Conservation (phyloP, 2,329 filamentous ascomycete species). For the Lecanoromycetidae sp. region DNA sequence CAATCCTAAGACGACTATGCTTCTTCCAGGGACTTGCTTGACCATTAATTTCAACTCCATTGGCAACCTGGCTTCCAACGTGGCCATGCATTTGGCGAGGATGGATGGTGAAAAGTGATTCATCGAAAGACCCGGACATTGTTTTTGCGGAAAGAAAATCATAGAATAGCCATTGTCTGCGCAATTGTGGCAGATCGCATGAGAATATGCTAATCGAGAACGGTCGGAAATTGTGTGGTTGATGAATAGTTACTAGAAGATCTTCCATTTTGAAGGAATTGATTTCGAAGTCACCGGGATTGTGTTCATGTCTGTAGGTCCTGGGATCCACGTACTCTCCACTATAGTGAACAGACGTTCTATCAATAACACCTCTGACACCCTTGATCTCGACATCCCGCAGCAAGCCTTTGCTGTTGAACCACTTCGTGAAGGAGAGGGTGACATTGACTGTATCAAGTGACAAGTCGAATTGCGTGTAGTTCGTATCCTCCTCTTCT, state of each 20-base stretch:
- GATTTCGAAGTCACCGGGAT: constrained; percentile 90
- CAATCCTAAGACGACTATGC: constrained; percentile 81
- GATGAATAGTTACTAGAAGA: constrained; percentile 78
- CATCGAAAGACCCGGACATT: constrained; percentile 91
- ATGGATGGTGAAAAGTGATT: constrained; percentile 93
- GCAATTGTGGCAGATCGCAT: constrained; percentile 80
- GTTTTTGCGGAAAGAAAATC: constrained; percentile 91
- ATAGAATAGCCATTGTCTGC: constrained; percentile 97
- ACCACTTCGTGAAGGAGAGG: constrained; percentile 95
- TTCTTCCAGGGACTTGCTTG: constrained; percentile 81
- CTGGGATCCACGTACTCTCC: constrained; percentile 63
- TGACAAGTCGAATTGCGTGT: constrained; percentile 92
- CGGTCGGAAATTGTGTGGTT: constrained; percentile 81
- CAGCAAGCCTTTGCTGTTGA: constrained; percentile 86
- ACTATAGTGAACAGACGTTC: constrained; percentile 67
- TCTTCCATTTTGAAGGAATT: constrained; percentile 96
- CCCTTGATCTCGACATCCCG: constrained; percentile 90
- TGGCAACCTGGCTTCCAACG: constrained; percentile 49
- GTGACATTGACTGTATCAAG: constrained; percentile 95
- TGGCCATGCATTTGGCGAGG: constrained; percentile 79
- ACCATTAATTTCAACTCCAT: constrained; percentile 46
- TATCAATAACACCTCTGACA: constrained; percentile 81
- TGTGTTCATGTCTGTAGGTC: constrained; percentile 75
- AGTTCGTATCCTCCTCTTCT: constrained; percentile 79
- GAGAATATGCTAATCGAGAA: constrained; percentile 93